Evolutionary conservation across 139 green algal species (phyloP), one percentile per base, ranked within the genome.

Genomic region (Chlorella sp.): DNA sequence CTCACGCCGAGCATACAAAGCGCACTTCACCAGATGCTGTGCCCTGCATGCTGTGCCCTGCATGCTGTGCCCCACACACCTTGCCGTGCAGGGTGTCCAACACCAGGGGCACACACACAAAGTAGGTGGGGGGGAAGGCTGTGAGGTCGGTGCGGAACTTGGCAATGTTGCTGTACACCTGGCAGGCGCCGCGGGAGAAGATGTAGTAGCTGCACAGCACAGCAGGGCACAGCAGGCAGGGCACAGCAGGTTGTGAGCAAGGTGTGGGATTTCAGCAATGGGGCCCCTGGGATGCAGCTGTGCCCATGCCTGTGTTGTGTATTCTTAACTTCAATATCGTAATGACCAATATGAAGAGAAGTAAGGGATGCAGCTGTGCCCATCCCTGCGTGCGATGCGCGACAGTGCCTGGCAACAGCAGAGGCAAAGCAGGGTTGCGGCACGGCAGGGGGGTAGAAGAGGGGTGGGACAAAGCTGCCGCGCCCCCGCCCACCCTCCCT

Each of bases 31-130:
- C n/a, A n/a, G n/a, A n/a, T n/a, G n/a, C n/a, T n/a, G n/a, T n/a
- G n/a, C n/a, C n/a, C n/a, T n/a, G n/a, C n/a, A n/a, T n/a, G n/a
- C n/a, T n/a, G n/a, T n/a, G n/a, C n/a, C n/a, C n/a, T n/a, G n/a
- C n/a, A n/a, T n/a, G n/a, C n/a, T n/a, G n/a, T n/a, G n/a, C n/a
- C 21, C 22, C 12, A 36, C 91, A 83, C 88, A 96, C 95, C 92
- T 81, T 94, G 32, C 88, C 87, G 93, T 98, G 92, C 53, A 99
- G 92, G 4, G 96, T 97, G 82, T 99, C 97, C 68, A 99, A 95
- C 24, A 99, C 96, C 61, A 99, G 93, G 0, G 97, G 97, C 48
- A 99, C 97, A 73, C 95, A 98, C 39, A 99, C 94, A 88, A 99
- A 97, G 94, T 96, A 96, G 92, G 97, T 89, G 1, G 97, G 96